phyloP scores from a whole-genome alignment of 768 basidiomycete species.

The Collybia sp. region DNA sequence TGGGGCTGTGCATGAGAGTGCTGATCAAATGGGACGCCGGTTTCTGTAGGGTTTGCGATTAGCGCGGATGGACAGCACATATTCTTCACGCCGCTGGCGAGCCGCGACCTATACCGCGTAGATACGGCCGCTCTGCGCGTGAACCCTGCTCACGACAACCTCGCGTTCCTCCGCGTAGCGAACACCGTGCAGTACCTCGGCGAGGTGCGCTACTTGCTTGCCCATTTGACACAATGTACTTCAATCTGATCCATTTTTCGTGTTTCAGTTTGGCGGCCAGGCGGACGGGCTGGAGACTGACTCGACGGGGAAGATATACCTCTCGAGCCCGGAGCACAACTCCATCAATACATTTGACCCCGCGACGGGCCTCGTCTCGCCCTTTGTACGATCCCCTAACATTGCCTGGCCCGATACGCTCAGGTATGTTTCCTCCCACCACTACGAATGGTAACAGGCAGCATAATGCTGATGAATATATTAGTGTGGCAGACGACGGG shows the following conservation, averaged over 20 bases:
- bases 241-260: too few relatives aligned
- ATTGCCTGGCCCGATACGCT: slow-evolving; percentile 5
- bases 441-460: neutral
- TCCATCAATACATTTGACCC: slow-evolving; percentile 11
- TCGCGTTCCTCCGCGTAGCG: slow-evolving; percentile 7
- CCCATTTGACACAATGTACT: too few relatives aligned
- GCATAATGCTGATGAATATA: neutral
- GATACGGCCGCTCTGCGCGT: slow-evolving; percentile 7
- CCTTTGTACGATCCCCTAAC: slow-evolving; percentile 10
- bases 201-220: slow-evolving; percentile 1
- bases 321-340: slow-evolving; percentile 11
- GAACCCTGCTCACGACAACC: slow-evolving; percentile 6
- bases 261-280: slow-evolving; percentile 8
- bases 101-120: slow-evolving; percentile 9
- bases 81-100: slow-evolving; percentile 9
- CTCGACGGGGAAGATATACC: slow-evolving; percentile 10
- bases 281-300: slow-evolving; percentile 12
- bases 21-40: too few relatives aligned
- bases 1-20: too few relatives aligned
- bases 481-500: slow-evolving; percentile 10
- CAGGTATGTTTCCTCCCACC: too few relatives aligned
- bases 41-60: slow-evolving; percentile 5
- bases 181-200: slow-evolving; percentile 11
- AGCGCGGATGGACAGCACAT: slow-evolving; percentile 9
- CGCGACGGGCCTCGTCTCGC: slow-evolving; percentile 6